Evolutionary conservation across 371 early-diverging fungal genomes (phyloP).

Genomic region (Batkoa obscura): DNA sequence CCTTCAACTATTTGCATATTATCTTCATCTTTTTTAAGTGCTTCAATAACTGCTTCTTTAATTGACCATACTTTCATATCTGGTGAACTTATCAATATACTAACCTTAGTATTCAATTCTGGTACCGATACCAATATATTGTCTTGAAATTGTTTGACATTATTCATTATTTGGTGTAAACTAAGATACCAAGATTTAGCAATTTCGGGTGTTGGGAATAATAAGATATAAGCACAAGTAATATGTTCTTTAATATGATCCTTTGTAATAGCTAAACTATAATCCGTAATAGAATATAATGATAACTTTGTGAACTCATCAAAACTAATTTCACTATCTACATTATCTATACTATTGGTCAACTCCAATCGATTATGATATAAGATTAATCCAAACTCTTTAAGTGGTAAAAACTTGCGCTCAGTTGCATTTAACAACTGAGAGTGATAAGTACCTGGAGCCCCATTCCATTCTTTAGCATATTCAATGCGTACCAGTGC

Average conservation of each 20-base stretch:
- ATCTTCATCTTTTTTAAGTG: neutral
- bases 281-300: neutral
- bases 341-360: neutral
- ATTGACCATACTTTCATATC: neutral
- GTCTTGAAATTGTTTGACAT: neutral
- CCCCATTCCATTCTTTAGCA: neutral
- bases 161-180: neutral
- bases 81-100: neutral
- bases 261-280: neutral
- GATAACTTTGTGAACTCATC: neutral
- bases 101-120: neutral
- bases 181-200: conserved; percentile 1
- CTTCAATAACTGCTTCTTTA: neutral
- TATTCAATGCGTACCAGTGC: neutral
- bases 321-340: neutral
- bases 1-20: neutral
- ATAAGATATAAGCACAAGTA: neutral
- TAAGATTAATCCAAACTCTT: conserved; percentile 1
- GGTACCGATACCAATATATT: neutral
- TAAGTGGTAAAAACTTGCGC: neutral
- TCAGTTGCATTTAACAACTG: neutral
- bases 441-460: neutral
- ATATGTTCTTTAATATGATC: neutral
- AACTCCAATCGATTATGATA: conserved; percentile 1
- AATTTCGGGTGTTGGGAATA: neutral